Conservation (phyloP, 805 yeast genomes). For the Candida palmyrensis region DNA sequence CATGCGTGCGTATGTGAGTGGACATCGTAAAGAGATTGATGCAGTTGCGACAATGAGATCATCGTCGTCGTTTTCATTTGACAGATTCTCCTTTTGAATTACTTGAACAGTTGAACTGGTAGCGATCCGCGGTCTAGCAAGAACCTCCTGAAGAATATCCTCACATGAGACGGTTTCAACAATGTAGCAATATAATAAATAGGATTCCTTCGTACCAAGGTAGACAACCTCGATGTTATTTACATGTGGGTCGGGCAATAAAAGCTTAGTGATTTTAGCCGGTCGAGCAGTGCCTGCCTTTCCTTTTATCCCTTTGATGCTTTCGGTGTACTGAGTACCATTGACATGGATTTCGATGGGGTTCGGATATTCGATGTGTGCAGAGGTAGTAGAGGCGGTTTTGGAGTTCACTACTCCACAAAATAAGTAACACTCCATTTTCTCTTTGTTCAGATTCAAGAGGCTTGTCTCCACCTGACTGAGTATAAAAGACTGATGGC, state of each 20-base stretch:
- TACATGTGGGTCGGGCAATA: constrained; percentile 16
- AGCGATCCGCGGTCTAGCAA: constrained; percentile 47
- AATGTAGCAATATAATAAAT: constrained; percentile 50
- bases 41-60: constrained; percentile 66
- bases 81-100: constrained; percentile 31
- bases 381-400: constrained; percentile 22
- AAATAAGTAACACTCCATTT: constrained; percentile 43
- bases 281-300: constrained; percentile 78
- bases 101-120: constrained; percentile 45
- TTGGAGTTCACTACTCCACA: constrained; percentile 39
- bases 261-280: constrained; percentile 62
- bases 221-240: constrained; percentile 52
- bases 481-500: constrained; percentile 33
- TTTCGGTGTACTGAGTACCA: constrained; percentile 38
- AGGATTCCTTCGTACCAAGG: constrained; percentile 51
- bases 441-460: constrained; percentile 15
- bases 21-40: constrained; percentile 68
- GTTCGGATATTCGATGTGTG: constrained; percentile 58
- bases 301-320: constrained; percentile 64
- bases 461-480: constrained; percentile 35
- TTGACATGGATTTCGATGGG: constrained; percentile 69
- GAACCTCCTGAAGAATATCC: constrained; percentile 13
- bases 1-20: constrained; percentile 69
- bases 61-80: constrained; percentile 51
- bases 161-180: constrained; percentile 38